Conservation (phyloP, 1,139 yeast species). For the Nakaseomyces delphensis region DNA sequence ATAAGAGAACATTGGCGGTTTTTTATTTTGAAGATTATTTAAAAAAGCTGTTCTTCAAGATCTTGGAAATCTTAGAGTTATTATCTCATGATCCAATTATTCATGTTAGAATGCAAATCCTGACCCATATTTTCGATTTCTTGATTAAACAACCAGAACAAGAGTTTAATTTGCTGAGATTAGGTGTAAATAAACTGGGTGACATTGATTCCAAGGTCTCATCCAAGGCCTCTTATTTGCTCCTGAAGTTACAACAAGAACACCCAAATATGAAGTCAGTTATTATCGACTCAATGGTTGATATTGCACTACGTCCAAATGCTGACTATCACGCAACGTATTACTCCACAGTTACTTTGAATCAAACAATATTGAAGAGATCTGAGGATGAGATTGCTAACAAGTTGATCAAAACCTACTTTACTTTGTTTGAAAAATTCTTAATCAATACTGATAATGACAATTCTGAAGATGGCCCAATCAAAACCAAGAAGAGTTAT, state of each 20-base stretch:
- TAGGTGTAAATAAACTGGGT: slow-evolving; percentile 91
- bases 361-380: slow-evolving; percentile 82
- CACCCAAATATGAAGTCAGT: slow-evolving; percentile 95
- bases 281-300: slow-evolving; percentile 70
- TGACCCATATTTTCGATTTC: slow-evolving; percentile 70
- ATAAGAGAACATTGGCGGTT: slow-evolving; percentile 52
- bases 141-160: slow-evolving; percentile 89
- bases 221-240: slow-evolving; percentile 75
- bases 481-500: slow-evolving; percentile 32
- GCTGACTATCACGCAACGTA: slow-evolving; percentile 83
- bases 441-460: slow-evolving; percentile 59
- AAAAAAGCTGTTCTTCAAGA: slow-evolving; percentile 66
- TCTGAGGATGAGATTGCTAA: slow-evolving; percentile 74
- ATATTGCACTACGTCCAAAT: slow-evolving; percentile 64
- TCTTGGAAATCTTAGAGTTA: slow-evolving; percentile 50
- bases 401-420: slow-evolving; percentile 70
- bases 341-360: slow-evolving; percentile 77
- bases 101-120: slow-evolving; percentile 73
- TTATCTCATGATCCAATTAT: slow-evolving; percentile 87
- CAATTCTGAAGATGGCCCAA: slow-evolving; percentile 22
- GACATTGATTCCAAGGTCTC: slow-evolving; percentile 87
- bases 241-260: slow-evolving; percentile 73
- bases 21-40: slow-evolving; percentile 86
- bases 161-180: slow-evolving; percentile 78
- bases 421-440: slow-evolving; percentile 76